phyloP scores from a whole-genome alignment of 257 asterid species.

The Solanum lycopersicoides region DNA sequence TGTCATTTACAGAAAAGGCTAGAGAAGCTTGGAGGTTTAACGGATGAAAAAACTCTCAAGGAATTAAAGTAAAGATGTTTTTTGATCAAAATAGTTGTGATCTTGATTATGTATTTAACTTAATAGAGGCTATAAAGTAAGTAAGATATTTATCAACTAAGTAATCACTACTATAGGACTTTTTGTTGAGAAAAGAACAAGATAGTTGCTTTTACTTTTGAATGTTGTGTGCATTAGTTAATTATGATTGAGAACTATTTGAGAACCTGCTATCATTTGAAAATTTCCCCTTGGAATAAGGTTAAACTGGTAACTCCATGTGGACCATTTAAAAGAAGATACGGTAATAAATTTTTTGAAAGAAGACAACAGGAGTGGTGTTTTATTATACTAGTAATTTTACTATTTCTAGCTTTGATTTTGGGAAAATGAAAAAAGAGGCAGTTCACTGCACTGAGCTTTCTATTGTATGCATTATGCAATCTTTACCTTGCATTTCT shows the following conservation, averaged over 20 bases:
- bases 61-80: neutral
- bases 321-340: neutral
- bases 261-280: neutral
- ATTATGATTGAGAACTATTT: neutral
- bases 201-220: neutral
- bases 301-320: neutral
- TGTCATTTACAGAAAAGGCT: conserved; percentile 38
- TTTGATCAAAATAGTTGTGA: neutral
- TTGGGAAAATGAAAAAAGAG: neutral
- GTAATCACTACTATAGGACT: neutral
- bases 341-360: neutral
- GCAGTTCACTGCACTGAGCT: too few species aligned
- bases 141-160: neutral
- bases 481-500: too few species aligned
- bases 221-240: neutral
- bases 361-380: neutral
- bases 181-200: neutral
- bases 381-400: too few species aligned
- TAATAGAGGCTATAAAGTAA: neutral
- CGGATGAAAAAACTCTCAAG: conserved; percentile 8
- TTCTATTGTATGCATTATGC: neutral
- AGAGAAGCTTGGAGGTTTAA: conserved; percentile 38
- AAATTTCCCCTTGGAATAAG: neutral
- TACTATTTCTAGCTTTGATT: neutral
- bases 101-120: neutral